Base-by-base conservation (phyloP, 371 early-diverging fungal genomes). In the Basidiobolus meristosporus region DNA sequence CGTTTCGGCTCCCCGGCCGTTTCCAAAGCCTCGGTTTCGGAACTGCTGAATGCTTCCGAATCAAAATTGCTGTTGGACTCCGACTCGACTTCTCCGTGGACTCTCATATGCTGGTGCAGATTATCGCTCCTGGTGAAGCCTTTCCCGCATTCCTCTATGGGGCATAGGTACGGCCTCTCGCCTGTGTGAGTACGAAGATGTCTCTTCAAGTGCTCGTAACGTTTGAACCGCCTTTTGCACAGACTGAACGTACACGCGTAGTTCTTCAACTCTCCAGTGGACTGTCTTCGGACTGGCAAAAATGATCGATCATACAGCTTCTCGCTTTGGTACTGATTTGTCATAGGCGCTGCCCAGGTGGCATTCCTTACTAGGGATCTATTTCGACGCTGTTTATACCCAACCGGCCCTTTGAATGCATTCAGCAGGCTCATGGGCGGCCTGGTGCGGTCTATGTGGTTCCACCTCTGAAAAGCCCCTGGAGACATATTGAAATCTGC, bases 141-240 rank as follows among this genome's bases (percentile, higher is more conserved):
- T 56, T 87, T 88, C 38, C 70, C 69, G 52, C 91, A 90, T 35
- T 72, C 73, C 12, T 65, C 56, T 45, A 69, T 73, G 12, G 70
- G 65, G 60, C 91, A 90, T 42, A 69, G 73, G 54, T 76, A 82
- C 17, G 91, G 89, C 40, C 76, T 81, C 54, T 90, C 91, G 19
- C 89, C 89, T 2, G 90, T 90, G 49, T 90, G 90, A 6, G 86
- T 88, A 47, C 86, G 72, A 51, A 82, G 76, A 53, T 90, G 90
- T 36, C 90, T 72, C 10, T 79, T 82, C 57, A 77, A 77, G 57
- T 82, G 82, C 54, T 82, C 82, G 18, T 77, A 61, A 28, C 82
- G 68, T 26, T 42, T 42, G 16, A 42, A 42, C 6, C 19, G 20
- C 19, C 34, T 42, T n/a, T 34, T 21, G 20, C 42, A 42, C 3